Evolutionary conservation across 768 basidiomycete species (phyloP), one percentile per base, ranked within the genome.

Genomic region (Suillus ampliporus): DNA sequence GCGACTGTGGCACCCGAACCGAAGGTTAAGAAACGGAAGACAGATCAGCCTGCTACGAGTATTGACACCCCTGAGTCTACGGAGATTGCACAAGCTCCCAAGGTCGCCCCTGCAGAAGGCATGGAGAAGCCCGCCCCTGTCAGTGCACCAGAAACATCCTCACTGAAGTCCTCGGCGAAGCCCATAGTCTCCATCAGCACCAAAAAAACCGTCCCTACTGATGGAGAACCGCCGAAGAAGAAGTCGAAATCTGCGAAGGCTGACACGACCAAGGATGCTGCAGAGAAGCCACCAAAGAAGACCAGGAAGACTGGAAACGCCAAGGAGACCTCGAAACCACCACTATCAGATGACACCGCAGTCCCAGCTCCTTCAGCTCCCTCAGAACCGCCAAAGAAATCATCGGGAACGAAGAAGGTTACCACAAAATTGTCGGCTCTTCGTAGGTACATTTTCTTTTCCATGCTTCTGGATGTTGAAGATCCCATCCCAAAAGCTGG

Each of bases 1-100:
- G 58, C 53, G 57, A 61, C 58, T 26, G 26, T 46, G 41, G 9
- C 56, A 56, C 51, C 15, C 14, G 47, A 35, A 11, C 62, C n/a
- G 0, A 15, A 26, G 15, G 19, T 10, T 62, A 67, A 60, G 64
- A 71, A 61, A 65, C 64, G 53, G 47, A 58, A 31, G 50, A 41
- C 40, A 34, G 31, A 19, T 19, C 38, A 23, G 31, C 28, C 37
- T 53, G 9, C 21, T 1, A 3, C 35, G 53, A 44, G 4, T 2
- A 28, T 21, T 31, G 31, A 31, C 5, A 28, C 63, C 5, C n/a
- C 47, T 35, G 34, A 7, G 19, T 28, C 31, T n/a, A 13, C 11
- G 19, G 50, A 51, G 11, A n/a, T 17, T 34, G 50, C 11, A 11
- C 10, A 31, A 51, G n/a, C 11, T 34, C n/a, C 50, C 31, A 34